Base-by-base conservation (phyloP, 2,329 filamentous ascomycete genomes). In the Hymenoscyphus infarciens region DNA sequence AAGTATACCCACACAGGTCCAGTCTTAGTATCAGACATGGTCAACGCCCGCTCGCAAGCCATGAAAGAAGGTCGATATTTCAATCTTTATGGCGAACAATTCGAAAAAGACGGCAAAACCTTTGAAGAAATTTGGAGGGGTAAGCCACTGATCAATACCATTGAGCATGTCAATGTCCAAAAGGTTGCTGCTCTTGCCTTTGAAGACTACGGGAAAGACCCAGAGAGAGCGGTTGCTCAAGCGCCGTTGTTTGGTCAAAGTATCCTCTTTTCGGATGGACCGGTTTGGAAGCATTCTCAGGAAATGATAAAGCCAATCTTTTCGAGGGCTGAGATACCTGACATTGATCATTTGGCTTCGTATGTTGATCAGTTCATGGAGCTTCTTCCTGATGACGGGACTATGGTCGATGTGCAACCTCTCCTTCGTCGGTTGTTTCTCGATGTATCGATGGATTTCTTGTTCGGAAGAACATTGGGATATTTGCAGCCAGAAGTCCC, bases 381-480 rank as follows among this genome's bases (percentile, higher is more conserved):
- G 8, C 29, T 57, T 22, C 29, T 57, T 22, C 55, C 55, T 13
- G 10, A 15, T 19, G 55, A 57, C 15, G 55, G 29, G 11, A 35
- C 8, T 7, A 57, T 57, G 55, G n/a, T 57, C 15, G 55, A 57
- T 39, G 31, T 57, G 3, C 55, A 42, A 42, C n/a, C 6, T 45
- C 39, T 42, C 11, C 55, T 57, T 33, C n/a, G 31, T 10, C 25
- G 55, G 16, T 15, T 57, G 59, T 61, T 61, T 19, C 25, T 61
- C 4, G 59, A 56, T 45, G 35, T 33, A 16, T 61, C 52, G 3
- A 61, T 52, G 10, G 52, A 56, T 22, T 61, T 61, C 29, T 22
- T 61, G n/a, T 61, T 61, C 25, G 59, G 59, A 29, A 29, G 33
- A 13, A 49, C 59, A 7, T 22, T 54, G 29, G 58, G 53, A 13